Conservation (phyloP, 1,284 basidiomycete species). For the Volvariella surrecta region DNA sequence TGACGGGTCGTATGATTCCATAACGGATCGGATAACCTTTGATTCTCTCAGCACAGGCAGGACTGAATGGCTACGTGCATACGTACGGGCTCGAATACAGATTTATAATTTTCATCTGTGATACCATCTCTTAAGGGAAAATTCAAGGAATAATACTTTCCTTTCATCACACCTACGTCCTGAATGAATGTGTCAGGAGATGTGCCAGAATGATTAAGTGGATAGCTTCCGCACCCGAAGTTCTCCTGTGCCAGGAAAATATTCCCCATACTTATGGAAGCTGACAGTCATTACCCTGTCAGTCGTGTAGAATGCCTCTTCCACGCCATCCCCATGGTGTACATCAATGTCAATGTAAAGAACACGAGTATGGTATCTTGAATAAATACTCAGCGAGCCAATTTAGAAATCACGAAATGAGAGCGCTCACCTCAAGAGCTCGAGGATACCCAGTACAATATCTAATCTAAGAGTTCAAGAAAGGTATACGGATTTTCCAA, state of each 20-base stretch:
- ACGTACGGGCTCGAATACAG: slow-evolving; percentile 90
- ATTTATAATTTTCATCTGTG: slow-evolving; percentile 92
- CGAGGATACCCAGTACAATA: slow-evolving; percentile 95
- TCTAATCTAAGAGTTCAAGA: slow-evolving; percentile 39
- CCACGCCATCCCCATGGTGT: slow-evolving; percentile 98
- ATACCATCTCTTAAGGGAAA: slow-evolving; percentile 96
- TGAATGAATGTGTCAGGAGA: slow-evolving; percentile 18
- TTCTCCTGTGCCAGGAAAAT: slow-evolving; percentile 98
- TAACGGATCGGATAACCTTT: slow-evolving; percentile 89
- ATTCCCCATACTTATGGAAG: slow-evolving; percentile 99
- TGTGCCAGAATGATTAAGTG: not conserved
- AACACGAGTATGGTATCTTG: slow-evolving; percentile 88
- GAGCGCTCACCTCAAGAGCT: slow-evolving; percentile 67
- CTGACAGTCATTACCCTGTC: slow-evolving; percentile 98
- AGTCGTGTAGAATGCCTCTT: slow-evolving; percentile 99
- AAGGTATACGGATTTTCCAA: slow-evolving; percentile 3
- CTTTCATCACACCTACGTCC: slow-evolving; percentile 91
- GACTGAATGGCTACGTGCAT: not conserved
- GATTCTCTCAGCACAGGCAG: not conserved
- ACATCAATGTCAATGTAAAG: slow-evolving; percentile 99
- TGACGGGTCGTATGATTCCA: slow-evolving; percentile 93
- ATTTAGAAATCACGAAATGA: not conserved
- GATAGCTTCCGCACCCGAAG: slow-evolving; percentile 55
- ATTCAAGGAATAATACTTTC: slow-evolving; percentile 90
- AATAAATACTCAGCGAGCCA: not conserved